Evolutionary conservation across 495 filamentous ascomycete species (phyloP).

Genomic region (Aspergillus sparsus): DNA sequence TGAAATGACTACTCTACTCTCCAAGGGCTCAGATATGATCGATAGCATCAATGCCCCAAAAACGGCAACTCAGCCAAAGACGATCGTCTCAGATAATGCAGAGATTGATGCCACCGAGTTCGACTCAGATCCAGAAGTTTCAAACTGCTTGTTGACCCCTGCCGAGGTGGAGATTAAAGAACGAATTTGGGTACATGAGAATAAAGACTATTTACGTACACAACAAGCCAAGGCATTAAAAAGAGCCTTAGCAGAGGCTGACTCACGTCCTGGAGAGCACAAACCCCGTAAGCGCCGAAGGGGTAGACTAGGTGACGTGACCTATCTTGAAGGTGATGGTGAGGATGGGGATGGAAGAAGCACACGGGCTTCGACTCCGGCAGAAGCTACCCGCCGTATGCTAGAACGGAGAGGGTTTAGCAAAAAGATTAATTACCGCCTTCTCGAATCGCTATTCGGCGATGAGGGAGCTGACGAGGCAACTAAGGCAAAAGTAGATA

Average conservation of each 20-base stretch:
- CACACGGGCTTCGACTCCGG: slow-evolving; percentile 53
- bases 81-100: slow-evolving; percentile 43
- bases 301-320: slow-evolving; percentile 52
- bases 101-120: slow-evolving; percentile 76
- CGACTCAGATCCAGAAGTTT: slow-evolving; percentile 74
- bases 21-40: slow-evolving; percentile 43
- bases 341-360: slow-evolving; percentile 42
- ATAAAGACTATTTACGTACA: slow-evolving; percentile 83
- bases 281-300: slow-evolving; percentile 50
- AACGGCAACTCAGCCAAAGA: slow-evolving; percentile 18
- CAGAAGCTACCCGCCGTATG: slow-evolving; percentile 74
- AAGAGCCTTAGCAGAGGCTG: slow-evolving; percentile 57
- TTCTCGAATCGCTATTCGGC: slow-evolving; percentile 53
- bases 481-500: slow-evolving; percentile 36
- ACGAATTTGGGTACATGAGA: slow-evolving; percentile 88
- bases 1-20: slow-evolving; percentile 43
- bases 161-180: slow-evolving; percentile 78
- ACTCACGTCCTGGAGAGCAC: slow-evolving; percentile 46
- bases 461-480: slow-evolving; percentile 34
- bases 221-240: slow-evolving; percentile 76
- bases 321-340: slow-evolving; percentile 48
- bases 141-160: slow-evolving; percentile 68
- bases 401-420: slow-evolving; percentile 70
- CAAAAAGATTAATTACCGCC: slow-evolving; percentile 82
- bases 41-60: slow-evolving; percentile 25